These are phyloP conservation scores for Macrophomina pseudophaseolina DNA, from an alignment of 2,329 filamentous ascomycete species.

Conservation along the genomic window DNA sequence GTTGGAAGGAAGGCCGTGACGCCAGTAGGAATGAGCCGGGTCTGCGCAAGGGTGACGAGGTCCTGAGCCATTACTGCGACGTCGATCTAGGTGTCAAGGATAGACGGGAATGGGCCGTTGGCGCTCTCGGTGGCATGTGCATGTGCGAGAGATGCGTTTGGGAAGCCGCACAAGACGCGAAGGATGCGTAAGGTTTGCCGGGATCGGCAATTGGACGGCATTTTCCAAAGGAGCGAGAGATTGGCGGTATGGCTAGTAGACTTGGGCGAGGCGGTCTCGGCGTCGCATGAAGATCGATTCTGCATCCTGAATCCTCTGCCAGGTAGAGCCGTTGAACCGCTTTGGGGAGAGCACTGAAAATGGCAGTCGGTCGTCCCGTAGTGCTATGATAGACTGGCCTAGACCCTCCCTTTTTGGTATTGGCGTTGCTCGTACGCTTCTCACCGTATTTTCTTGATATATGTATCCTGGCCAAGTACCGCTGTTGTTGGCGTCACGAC, in stretches of 20 bases:
- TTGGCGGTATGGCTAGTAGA: not conserved
- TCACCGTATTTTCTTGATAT: no score
- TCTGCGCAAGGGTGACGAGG: constrained; percentile 79
- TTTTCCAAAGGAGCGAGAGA: not conserved
- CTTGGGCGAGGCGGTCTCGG: not conserved
- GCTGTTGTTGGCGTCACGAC: no score
- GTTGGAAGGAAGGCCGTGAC: constrained; percentile 21
- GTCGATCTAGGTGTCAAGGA: constrained; percentile 76
- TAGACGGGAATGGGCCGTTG: constrained; percentile 85
- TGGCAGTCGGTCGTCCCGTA: no score
- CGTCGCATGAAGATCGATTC: not conserved
- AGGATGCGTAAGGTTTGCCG: not conserved
- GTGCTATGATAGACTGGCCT: no score
- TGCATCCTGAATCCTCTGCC: not conserved
- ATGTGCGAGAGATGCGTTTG: constrained; percentile 81
- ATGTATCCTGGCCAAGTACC: no score
- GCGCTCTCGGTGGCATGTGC: constrained; percentile 87
- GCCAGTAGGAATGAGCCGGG: constrained; percentile 53
- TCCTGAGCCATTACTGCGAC: constrained; percentile 95
- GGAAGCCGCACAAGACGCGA: constrained; percentile 53
- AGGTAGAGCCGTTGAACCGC: not conserved
- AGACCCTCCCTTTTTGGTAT: no score
- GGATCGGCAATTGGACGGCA: not conserved
- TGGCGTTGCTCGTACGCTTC: no score
- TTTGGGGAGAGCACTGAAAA: no score